Conservation (phyloP, 176 grass and related monocot species). For the Poa pratensis region DNA sequence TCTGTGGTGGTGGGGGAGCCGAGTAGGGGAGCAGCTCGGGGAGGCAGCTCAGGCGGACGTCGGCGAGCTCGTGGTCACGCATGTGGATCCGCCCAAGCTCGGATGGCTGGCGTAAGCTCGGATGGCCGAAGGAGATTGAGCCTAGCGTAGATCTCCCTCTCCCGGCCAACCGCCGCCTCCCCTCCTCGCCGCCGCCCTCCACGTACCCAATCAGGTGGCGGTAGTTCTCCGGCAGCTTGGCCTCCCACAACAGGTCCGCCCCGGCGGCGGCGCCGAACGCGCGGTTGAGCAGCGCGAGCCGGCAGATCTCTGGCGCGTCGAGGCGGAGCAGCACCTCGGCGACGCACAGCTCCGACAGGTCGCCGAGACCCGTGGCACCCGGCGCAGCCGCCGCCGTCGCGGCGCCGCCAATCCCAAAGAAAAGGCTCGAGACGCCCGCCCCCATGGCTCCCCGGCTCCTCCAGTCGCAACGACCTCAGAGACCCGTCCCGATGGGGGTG, state of each 20-base stretch:
- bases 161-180: constrained; percentile 25
- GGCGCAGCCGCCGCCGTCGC: constrained; percentile 20
- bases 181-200: constrained; percentile 36
- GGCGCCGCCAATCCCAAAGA: constrained; percentile 43
- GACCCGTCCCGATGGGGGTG: neutral
- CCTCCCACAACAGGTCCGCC: constrained; percentile 88
- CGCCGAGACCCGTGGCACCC: constrained; percentile 63
- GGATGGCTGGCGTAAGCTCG: no score
- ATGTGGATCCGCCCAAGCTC: no score
- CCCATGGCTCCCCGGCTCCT: constrained; percentile 60
- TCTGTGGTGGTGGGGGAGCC: no score
- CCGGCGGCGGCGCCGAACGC: constrained; percentile 73
- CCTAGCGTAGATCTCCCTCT: constrained; percentile 89
- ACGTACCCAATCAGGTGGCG: constrained; percentile 68
- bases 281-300: constrained; percentile 61
- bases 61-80: no score
- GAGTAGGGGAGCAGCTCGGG: no score
- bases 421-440: constrained; percentile 65
- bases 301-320: constrained; percentile 85
- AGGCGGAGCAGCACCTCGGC: constrained; percentile 72
- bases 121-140: no score
- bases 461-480: constrained; percentile 45
- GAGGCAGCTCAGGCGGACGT: no score
- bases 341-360: constrained; percentile 83
- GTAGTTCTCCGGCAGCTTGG: constrained; percentile 87